Evolutionary conservation across 2,329 filamentous ascomycete species (phyloP).

Genomic region (Grosmannia serpens): DNA sequence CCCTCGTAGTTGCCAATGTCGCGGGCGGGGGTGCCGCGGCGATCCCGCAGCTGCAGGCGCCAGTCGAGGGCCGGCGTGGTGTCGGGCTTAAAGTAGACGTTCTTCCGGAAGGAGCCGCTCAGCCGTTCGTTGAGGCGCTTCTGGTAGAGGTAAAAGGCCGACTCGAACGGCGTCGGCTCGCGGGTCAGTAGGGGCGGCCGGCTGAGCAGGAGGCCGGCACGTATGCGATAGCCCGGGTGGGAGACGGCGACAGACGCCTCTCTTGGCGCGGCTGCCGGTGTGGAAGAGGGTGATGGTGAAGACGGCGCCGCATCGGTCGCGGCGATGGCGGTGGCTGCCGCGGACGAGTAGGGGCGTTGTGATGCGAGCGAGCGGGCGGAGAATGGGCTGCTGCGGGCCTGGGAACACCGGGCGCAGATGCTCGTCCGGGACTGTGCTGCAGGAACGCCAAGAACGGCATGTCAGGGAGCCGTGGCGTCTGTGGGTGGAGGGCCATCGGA

Average conservation of each 20-base stretch:
- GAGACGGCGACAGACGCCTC: constrained; percentile 5
- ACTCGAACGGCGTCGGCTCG: constrained; percentile 76
- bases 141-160: constrained; percentile 92
- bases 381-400: background rate
- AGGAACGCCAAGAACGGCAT: background rate
- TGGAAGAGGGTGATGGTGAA: constrained; percentile 18
- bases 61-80: constrained; percentile 79
- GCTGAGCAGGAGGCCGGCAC: constrained; percentile 68
- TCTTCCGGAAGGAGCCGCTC: constrained; percentile 72
- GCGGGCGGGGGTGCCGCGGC: constrained; percentile 60
- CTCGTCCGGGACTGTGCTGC: constrained; percentile 3
- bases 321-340: constrained; percentile 18
- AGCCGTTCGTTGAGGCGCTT: constrained; percentile 91
- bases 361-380: background rate
- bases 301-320: constrained; percentile 15
- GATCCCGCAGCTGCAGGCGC: constrained; percentile 72
- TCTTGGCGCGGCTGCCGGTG: constrained; percentile 16
- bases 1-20: constrained; percentile 77
- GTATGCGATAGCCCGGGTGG: constrained; percentile 32
- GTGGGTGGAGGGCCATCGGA: no score
- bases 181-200: constrained; percentile 81
- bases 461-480: background rate
- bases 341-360: constrained; percentile 23
- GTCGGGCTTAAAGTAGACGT: constrained; percentile 91
- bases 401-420: constrained; percentile 23